Percentiles rank a stretch among this genome's conserved stretches.
phyloP scores from a whole-genome alignment of 441 rosid species.

The Eruca vesicaria region DNA sequence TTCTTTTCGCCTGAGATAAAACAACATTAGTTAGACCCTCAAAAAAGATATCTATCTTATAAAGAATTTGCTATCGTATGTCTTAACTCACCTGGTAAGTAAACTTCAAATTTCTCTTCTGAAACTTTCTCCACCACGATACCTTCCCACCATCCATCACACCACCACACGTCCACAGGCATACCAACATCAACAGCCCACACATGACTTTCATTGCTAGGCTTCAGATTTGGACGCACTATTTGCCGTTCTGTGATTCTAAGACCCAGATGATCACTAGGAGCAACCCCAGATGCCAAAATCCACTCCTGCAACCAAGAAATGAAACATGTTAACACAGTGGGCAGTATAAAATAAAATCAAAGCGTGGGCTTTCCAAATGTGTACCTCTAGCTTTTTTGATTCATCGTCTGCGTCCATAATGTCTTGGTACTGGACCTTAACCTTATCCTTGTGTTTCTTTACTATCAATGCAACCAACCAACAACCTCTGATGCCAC shows the following conservation, averaged over 20 bases:
- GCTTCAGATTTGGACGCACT: constrained; percentile 48
- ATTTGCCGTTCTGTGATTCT: constrained; percentile 49
- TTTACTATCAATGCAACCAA: constrained; percentile 64
- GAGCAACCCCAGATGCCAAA: constrained; percentile 50
- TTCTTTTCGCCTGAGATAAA: constrained; percentile 58
- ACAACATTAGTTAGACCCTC: neutral
- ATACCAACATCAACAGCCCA: constrained; percentile 46
- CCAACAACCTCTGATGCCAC: constrained; percentile 94
- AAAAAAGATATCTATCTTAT: neutral
- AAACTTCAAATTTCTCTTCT: constrained; percentile 53
- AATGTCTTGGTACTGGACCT: constrained; percentile 75
- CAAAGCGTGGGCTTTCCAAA: neutral
- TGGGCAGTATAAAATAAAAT: neutral
- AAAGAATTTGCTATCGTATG: neutral
- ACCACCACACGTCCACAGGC: constrained; percentile 83
- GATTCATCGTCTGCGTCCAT: constrained; percentile 68
- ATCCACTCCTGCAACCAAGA: constrained; percentile 69
- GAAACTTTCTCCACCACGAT: constrained; percentile 52
- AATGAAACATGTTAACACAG: neutral
- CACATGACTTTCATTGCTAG: constrained; percentile 18
- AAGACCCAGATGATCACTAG: constrained; percentile 52
- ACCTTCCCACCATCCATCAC: constrained; percentile 95
- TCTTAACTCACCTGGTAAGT: constrained; percentile 60
- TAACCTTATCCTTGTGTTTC: constrained; percentile 62
- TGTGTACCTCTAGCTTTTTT: constrained; percentile 60